Evolutionary conservation across 1,284 basidiomycete genomes (phyloP).

Genomic region (Heterobasidion occidentale): DNA sequence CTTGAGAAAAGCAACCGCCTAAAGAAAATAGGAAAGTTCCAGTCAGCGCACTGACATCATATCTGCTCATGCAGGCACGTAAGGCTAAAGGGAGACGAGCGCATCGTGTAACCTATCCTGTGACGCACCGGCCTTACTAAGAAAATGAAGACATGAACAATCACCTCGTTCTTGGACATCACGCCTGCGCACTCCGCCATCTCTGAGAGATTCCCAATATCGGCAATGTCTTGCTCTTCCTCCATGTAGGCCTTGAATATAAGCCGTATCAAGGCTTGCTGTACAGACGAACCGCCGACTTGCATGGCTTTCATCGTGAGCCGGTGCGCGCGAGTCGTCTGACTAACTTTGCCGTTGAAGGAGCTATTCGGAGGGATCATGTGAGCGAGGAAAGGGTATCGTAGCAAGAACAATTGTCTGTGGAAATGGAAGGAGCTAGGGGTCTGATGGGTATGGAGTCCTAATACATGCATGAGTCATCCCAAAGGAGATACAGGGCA

Average conservation of each 20-base stretch:
- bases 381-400: neutral
- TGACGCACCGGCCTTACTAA: neutral
- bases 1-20: conserved; percentile 49
- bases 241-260: conserved; percentile 66
- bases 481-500: neutral
- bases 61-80: neutral
- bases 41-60: neutral
- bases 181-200: conserved; percentile 51
- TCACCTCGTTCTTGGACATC: conserved; percentile 57
- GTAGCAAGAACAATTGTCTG: neutral
- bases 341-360: conserved; percentile 53
- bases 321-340: conserved; percentile 66
- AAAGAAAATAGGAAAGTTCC: neutral
- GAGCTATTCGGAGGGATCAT: conserved; percentile 24
- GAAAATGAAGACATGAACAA: neutral
- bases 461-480: neutral
- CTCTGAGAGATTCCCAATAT: conserved; percentile 50
- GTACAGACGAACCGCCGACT: conserved; percentile 56
- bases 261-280: conserved; percentile 46
- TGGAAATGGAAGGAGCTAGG: no score
- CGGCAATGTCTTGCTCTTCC: conserved; percentile 56
- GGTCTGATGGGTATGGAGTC: neutral
- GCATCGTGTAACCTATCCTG: neutral
- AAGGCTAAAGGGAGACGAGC: neutral
- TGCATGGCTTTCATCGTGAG: conserved; percentile 65